These are phyloP conservation scores for Dactylellina haptotyla DNA, from an alignment of 2,329 filamentous ascomycete species.

Conservation along the genomic window DNA sequence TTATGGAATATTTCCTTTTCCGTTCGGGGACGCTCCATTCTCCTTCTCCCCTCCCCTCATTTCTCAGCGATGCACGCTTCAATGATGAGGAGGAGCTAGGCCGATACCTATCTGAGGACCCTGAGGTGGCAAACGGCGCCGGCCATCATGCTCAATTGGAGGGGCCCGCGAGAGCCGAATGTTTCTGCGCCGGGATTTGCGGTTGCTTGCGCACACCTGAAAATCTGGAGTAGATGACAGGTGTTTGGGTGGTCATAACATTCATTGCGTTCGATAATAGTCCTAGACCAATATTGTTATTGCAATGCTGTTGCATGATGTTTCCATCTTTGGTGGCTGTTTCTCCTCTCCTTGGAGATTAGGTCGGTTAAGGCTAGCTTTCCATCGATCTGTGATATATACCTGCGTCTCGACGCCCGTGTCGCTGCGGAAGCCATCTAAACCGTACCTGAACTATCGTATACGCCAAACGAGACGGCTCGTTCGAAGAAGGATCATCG, in stretches of 20 bases:
- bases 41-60: not conserved
- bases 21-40: constrained; percentile 6
- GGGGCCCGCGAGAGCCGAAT: constrained; percentile 7
- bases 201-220: constrained; percentile 11
- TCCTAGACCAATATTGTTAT: too few species aligned
- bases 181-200: not conserved
- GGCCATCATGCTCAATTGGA: constrained; percentile 31
- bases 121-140: constrained; percentile 31
- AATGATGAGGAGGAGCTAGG: too few species aligned
- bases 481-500: constrained; percentile 10
- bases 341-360: constrained; percentile 6
- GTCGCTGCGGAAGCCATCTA: not conserved
- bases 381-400: constrained; percentile 2
- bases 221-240: constrained; percentile 31
- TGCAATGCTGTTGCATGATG: constrained; percentile 33
- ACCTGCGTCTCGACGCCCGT: constrained; percentile 3
- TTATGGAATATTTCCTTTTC: constrained; percentile 38
- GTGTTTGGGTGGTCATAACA: too few species aligned
- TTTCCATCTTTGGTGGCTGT: not conserved
- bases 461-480: not conserved
- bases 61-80: constrained; percentile 5
- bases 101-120: constrained; percentile 20
- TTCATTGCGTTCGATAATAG: too few species aligned
- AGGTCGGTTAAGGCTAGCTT: not conserved
- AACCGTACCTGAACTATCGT: not conserved